Percentiles rank a stretch among this genome's conserved stretches.
Conservation (phyloP, 1,139 yeast species). For the Wickerhamomyces sp. region DNA sequence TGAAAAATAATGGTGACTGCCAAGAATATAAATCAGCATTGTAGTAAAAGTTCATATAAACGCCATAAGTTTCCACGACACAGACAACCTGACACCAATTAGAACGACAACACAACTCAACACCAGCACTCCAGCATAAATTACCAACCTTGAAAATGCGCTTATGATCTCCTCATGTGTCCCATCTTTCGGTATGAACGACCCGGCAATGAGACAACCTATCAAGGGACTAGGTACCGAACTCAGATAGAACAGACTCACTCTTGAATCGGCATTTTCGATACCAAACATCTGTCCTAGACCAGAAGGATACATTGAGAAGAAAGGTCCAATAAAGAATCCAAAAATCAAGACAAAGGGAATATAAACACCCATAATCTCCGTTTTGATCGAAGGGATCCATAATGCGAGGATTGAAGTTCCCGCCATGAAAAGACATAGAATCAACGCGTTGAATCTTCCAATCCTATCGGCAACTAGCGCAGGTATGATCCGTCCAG, state of each 20-base stretch:
- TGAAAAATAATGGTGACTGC: too few relatives aligned
- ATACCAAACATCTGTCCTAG: conserved; percentile 19
- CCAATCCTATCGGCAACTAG: conserved; percentile 17
- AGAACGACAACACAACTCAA: conserved; percentile 7
- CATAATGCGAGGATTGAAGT: conserved; percentile 12
- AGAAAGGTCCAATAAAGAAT: conserved; percentile 16
- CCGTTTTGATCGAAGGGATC: conserved; percentile 13
- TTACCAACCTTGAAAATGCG: conserved; percentile 11
- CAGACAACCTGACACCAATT: conserved; percentile 10
- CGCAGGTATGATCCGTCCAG: conserved; percentile 20
- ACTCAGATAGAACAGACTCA: conserved; percentile 13
- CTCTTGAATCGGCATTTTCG: conserved; percentile 13
- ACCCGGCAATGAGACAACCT: conserved; percentile 20
- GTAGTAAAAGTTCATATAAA: too few relatives aligned
- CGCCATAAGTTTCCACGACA: conserved; percentile 9
- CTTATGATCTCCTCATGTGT: conserved; percentile 3
- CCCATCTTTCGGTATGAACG: conserved; percentile 15
- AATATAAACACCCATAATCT: conserved; percentile 8
- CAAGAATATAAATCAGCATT: too few relatives aligned
- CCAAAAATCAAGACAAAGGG: conserved; percentile 18
- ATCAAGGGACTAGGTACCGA: conserved; percentile 18
- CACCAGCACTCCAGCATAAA: conserved; percentile 18
- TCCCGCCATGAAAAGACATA: conserved; percentile 8
- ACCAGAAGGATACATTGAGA: conserved; percentile 19
- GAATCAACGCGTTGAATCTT: conserved; percentile 11